Conservation (phyloP, 2,329 filamentous ascomycete genomes). For the Sarocladium kiliense region DNA sequence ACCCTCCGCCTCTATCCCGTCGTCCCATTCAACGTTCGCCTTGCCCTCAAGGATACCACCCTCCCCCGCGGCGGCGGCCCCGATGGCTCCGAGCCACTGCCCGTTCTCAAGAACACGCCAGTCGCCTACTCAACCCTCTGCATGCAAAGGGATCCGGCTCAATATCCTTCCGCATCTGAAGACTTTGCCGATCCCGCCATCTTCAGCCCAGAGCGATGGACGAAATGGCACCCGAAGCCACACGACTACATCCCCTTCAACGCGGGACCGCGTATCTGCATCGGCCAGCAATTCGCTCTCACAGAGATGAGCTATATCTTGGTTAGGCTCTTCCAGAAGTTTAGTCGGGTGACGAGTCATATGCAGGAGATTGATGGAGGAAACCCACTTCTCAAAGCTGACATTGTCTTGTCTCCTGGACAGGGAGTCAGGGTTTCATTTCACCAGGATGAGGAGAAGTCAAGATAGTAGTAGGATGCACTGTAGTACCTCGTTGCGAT, state of each 20-base stretch:
- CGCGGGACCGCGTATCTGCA: conserved; percentile 67
- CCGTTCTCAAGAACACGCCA: conserved; percentile 59
- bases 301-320: conserved; percentile 73
- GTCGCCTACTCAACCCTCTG: conserved; percentile 63
- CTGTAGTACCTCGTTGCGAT: too few relatives aligned
- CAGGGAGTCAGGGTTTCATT: conserved; percentile 55
- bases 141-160: conserved; percentile 66
- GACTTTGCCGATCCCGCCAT: conserved; percentile 39
- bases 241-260: conserved; percentile 76
- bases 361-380: conserved; percentile 53
- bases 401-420: conserved; percentile 55
- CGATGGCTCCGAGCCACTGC: conserved; percentile 56
- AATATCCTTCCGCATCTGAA: conserved; percentile 49
- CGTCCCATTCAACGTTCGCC: conserved; percentile 74
- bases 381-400: conserved; percentile 47
- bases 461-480: not conserved
- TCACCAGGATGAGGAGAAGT: conserved; percentile 36
- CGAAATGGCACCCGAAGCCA: conserved; percentile 54
- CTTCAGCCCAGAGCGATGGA: conserved; percentile 67
- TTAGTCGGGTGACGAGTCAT: conserved; percentile 54
- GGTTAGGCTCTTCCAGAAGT: conserved; percentile 67
- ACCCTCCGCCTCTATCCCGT: conserved; percentile 71
- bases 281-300: conserved; percentile 77
- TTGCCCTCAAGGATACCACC: conserved; percentile 67
- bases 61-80: conserved; percentile 67